Evolutionary conservation across 805 yeast species (phyloP), one percentile per base, ranked within the genome.

Genomic region (Candida xiaguanensis): DNA sequence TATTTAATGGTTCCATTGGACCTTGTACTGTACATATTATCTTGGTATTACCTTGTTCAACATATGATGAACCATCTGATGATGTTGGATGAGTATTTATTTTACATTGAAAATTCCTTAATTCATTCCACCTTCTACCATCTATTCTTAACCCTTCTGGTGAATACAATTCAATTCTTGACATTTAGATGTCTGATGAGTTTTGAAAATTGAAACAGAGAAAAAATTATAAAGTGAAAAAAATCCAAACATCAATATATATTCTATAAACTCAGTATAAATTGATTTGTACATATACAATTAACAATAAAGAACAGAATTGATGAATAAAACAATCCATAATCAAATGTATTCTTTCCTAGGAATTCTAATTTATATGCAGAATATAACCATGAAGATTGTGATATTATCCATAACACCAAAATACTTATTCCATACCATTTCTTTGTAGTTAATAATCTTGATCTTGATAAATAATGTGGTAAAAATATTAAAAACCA

Each of bases 51-150:
- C 99, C 99, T 62, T 85, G 95, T 59, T 90, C 93, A 15, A 93
- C 80, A 49, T 82, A 84, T 2, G 97, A 80, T 1, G 97, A 90
- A 5, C 98, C 99, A 61, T 91, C 97, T 2, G 93, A 75, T 1
- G 90, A 76, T 49, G 74, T 78, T 5, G 96, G 88, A 53, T 90
- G 97, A 1, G 98, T 89, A 53, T 88, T 88, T 39, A 87, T 79
- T 14, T 79, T 75, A 55, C 95, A 85, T 27, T 77, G 78, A 53
- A 93, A 86, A 22, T 81, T 74, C 36, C 98, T 80, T 31, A 90
- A 72, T 59, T 93, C 99, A 53, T 91, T 88, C 89, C 93, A 89
- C 46, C 99, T 74, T 51, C 99, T 78, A 2, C 99, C 99, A 58
- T 93, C 98, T 11, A 83, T 68, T 47, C 99, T 72, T 34, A 93